Evolutionary conservation across 441 rosid species (phyloP).

Genomic region (Erodium texanum): DNA sequence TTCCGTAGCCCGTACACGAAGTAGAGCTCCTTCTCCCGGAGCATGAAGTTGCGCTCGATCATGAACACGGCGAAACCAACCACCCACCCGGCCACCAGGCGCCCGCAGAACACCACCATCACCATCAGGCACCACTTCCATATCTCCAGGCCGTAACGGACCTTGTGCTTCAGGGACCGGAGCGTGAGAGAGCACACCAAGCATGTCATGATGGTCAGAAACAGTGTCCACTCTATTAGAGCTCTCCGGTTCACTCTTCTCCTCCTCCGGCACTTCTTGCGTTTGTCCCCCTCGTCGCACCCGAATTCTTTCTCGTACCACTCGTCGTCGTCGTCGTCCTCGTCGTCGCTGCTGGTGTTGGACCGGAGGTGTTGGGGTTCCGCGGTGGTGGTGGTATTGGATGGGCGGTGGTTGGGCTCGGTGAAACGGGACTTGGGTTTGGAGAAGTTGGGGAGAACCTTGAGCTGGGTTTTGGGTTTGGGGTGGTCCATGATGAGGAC

Average conservation of each 20-base stretch:
- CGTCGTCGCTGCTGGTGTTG: no score
- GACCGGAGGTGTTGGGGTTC: no score
- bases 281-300: neutral
- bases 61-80: slow-evolving; percentile 33
- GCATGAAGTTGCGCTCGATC: slow-evolving; percentile 42
- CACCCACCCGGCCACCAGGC: slow-evolving; percentile 40
- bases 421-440: no score
- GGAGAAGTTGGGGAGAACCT: no score
- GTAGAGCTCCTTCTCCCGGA: slow-evolving; percentile 47
- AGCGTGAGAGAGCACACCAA: neutral
- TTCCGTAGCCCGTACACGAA: slow-evolving; percentile 43
- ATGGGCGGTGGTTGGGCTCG: no score
- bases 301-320: neutral
- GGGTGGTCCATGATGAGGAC: no score
- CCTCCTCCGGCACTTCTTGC: neutral
- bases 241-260: neutral
- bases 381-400: no score
- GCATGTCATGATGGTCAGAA: neutral
- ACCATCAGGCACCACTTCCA: slow-evolving; percentile 56
- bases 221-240: neutral
- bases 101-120: slow-evolving; percentile 41
- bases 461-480: no score
- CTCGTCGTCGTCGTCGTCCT: neutral
- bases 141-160: slow-evolving; percentile 23
- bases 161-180: neutral